Evolutionary conservation across 768 basidiomycete species (phyloP).

Genomic region (Trametes elegans): DNA sequence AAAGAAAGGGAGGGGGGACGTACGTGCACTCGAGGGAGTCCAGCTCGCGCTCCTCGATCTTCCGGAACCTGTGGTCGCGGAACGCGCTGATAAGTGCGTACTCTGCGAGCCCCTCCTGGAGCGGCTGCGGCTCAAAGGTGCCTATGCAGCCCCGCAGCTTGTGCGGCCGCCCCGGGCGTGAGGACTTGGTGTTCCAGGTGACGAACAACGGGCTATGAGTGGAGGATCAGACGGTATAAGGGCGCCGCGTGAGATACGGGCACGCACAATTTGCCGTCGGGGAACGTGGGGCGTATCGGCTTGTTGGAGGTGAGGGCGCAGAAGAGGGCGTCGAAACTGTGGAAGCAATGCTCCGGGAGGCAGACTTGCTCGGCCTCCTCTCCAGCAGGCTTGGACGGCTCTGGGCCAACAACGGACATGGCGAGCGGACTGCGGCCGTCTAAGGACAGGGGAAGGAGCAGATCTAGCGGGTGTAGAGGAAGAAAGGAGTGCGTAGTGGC

Average conservation of each 20-base stretch:
- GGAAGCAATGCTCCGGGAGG: conserved; percentile 72
- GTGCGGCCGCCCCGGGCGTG: conserved; percentile 55
- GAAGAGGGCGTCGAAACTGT: conserved; percentile 80
- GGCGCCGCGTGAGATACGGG: background rate
- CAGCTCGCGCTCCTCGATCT: conserved; percentile 76
- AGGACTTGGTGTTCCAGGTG: conserved; percentile 84
- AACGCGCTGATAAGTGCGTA: conserved; percentile 93
- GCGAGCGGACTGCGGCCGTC: conserved; percentile 12
- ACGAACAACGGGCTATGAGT: conserved; percentile 83
- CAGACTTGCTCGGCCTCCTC: conserved; percentile 49
- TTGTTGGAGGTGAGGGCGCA: conserved; percentile 63
- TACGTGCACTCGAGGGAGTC: conserved; percentile 84
- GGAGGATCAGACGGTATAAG: background rate
- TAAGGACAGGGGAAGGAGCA: conserved; percentile 8
- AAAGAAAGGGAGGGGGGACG: conserved; percentile 31
- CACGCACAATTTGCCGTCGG: conserved; percentile 72
- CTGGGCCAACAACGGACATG: conserved; percentile 39
- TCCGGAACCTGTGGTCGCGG: conserved; percentile 81
- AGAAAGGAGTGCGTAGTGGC: background rate
- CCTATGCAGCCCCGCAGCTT: conserved; percentile 93
- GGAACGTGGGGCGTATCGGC: conserved; percentile 61
- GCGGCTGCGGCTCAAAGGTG: conserved; percentile 75
- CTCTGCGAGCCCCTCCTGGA: conserved; percentile 77
- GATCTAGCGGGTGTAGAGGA: background rate
- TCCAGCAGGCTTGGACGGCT: conserved; percentile 42